Percentiles rank a stretch among this genome's conserved stretches.
Evolutionary conservation across 805 yeast genomes (phyloP).

Genomic region (Cyberlindnera lachancei): DNA sequence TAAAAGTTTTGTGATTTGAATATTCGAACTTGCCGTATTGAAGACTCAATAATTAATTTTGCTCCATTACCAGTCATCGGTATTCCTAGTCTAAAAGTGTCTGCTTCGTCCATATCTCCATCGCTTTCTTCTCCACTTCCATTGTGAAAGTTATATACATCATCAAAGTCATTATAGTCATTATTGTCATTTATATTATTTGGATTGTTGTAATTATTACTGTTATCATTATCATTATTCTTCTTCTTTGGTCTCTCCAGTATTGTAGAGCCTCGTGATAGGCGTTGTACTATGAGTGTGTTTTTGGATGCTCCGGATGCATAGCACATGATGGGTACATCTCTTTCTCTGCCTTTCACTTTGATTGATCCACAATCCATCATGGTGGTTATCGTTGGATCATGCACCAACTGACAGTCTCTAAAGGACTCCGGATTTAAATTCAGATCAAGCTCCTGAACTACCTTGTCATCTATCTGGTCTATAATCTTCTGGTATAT

Average conservation of each 20-base stretch:
- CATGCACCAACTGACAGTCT: slow-evolving; percentile 22
- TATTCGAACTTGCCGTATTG: slow-evolving; percentile 34
- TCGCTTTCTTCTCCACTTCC: background rate
- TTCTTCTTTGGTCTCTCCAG: too few species aligned
- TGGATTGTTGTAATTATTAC: background rate
- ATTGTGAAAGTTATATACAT: slow-evolving; percentile 3
- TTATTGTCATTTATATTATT: too few species aligned
- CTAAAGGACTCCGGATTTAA: background rate
- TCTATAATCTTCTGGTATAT: background rate
- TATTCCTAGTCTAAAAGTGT: background rate
- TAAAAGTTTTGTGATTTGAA: slow-evolving; percentile 19
- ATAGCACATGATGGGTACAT: slow-evolving; percentile 4
- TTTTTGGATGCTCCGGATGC: too few species aligned
- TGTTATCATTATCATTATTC: slow-evolving; percentile 4
- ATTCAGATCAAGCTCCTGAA: slow-evolving; percentile 3
- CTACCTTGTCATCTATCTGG: background rate
- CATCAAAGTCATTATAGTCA: too few species aligned
- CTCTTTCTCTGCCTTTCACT: too few species aligned
- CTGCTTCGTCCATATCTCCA: background rate
- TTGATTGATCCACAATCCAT: slow-evolving; percentile 6
- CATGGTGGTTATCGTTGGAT: slow-evolving; percentile 27
- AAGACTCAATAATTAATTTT: slow-evolving; percentile 25
- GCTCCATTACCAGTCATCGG: slow-evolving; percentile 2
- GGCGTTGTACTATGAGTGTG: too few species aligned
- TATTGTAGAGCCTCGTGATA: too few species aligned